Conservation (phyloP, 352 stramenopile species). For the Salisapilia sapeloensis region DNA sequence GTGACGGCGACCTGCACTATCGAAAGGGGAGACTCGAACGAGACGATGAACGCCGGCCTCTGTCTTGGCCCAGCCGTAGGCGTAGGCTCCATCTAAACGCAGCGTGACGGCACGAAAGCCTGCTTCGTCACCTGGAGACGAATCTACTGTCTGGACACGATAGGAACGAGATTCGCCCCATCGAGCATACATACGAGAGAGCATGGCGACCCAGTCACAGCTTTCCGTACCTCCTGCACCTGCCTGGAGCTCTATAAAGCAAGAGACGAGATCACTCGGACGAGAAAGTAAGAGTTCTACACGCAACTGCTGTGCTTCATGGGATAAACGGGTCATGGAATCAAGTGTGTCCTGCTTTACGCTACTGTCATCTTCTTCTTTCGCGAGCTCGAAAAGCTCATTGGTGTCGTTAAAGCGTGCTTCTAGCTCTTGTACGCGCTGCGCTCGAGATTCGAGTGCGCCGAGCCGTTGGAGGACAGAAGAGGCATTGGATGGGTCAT, state of each 20-base stretch:
- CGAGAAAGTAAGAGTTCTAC: conserved; percentile 40
- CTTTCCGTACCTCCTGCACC: conserved; percentile 88
- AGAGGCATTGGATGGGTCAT: conserved; percentile 31
- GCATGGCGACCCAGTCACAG: conserved; percentile 92
- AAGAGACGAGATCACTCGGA: conserved; percentile 36
- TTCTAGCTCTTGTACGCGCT: conserved; percentile 15
- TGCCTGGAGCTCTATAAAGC: conserved; percentile 67
- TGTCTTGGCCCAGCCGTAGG: conserved; percentile 87
- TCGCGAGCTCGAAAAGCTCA: conserved; percentile 32
- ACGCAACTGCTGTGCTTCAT: conserved; percentile 28
- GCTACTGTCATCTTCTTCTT: conserved; percentile 33
- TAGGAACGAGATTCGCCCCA: conserved; percentile 27
- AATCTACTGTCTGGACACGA: conserved; percentile 74
- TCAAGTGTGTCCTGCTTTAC: conserved; percentile 29
- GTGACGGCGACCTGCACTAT: conserved; percentile 84
- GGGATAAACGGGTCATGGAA: conserved; percentile 15
- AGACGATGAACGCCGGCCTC: conserved; percentile 93
- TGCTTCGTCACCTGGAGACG: conserved; percentile 64
- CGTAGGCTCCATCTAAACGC: conserved; percentile 41
- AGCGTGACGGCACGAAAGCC: conserved; percentile 47
- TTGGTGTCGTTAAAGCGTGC: conserved; percentile 40
- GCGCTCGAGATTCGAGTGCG: conserved; percentile 27
- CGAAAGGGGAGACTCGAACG: conserved; percentile 91
- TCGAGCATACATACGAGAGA: conserved; percentile 91
- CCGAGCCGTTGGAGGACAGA: conserved; percentile 39